phyloP scores from a whole-genome alignment of 768 basidiomycete species.

The Exidia glandulosa region DNA sequence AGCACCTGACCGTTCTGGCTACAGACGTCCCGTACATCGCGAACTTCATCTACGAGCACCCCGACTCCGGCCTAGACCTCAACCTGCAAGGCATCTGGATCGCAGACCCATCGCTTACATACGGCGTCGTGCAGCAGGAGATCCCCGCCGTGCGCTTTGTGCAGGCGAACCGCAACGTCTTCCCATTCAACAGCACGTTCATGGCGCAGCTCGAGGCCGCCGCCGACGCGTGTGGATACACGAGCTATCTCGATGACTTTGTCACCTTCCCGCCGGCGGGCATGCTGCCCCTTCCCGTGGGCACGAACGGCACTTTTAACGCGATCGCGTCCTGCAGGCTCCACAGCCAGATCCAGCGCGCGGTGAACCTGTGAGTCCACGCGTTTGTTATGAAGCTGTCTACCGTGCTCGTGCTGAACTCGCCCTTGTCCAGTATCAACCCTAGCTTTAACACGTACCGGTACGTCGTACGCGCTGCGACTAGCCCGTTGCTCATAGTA shows the following conservation, averaged over 20 bases:
- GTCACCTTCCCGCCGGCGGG: constrained; percentile 25
- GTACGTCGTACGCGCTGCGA: too few species aligned
- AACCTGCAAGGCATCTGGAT: constrained; percentile 14
- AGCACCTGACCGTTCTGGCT: too few species aligned
- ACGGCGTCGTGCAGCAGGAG: constrained; percentile 11
- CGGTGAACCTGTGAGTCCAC: constrained; percentile 32
- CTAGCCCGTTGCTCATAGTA: too few species aligned
- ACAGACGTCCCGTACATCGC: constrained; percentile 13
- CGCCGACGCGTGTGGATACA: constrained; percentile 23
- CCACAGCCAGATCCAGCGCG: constrained; percentile 38
- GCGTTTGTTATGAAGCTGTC: too few species aligned
- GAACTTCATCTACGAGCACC: constrained; percentile 14
- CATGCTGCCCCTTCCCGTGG: constrained; percentile 20
- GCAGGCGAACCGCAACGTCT: constrained; percentile 41
- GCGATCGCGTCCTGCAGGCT: constrained; percentile 31
- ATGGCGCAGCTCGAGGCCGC: constrained; percentile 32
- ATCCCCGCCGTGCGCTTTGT: constrained; percentile 13
- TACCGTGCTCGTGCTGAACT: background rate
- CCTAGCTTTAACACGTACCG: constrained; percentile 48
- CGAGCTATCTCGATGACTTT: constrained; percentile 22
- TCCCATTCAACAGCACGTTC: constrained; percentile 49
- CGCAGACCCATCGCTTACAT: constrained; percentile 12
- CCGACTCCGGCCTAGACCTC: constrained; percentile 8
- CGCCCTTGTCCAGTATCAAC: constrained; percentile 29
- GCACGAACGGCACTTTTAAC: constrained; percentile 7